A percentile compares a stretch with the other conserved stretches of the same genome.
Evolutionary conservation across 768 basidiomycete species (phyloP).

Genomic region (Mycena galericulata): DNA sequence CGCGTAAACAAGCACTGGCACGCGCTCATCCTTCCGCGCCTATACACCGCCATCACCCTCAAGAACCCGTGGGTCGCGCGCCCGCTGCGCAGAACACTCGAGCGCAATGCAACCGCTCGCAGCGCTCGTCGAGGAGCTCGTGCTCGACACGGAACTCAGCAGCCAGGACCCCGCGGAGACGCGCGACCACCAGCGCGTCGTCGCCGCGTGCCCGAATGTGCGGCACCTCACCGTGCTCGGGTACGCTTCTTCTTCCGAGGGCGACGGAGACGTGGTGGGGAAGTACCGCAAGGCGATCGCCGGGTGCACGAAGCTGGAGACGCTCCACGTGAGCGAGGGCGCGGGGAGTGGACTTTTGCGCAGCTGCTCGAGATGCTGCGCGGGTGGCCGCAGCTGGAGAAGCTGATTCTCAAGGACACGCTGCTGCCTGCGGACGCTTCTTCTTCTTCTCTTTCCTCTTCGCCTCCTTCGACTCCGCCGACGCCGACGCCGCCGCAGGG

Average conservation of each 20-base stretch:
- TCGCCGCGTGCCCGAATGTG: slow-evolving; percentile 20
- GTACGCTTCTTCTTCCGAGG: too few relatives aligned
- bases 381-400: slow-evolving; percentile 25
- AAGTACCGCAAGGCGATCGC: slow-evolving; percentile 17
- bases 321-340: slow-evolving; percentile 19
- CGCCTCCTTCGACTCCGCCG: too few relatives aligned
- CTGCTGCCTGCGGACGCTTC: slow-evolving; percentile 2
- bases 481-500: neutral
- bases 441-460: too few relatives aligned
- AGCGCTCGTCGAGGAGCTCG: neutral
- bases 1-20: slow-evolving; percentile 29
- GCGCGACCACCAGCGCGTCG: slow-evolving; percentile 20
- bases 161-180: slow-evolving; percentile 23
- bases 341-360: neutral
- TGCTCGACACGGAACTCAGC: slow-evolving; percentile 25
- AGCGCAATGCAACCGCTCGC: slow-evolving; percentile 4
- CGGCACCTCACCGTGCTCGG: slow-evolving; percentile 24
- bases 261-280: neutral
- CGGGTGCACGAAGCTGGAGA: neutral
- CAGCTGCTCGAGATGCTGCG: slow-evolving; percentile 22
- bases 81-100: slow-evolving; percentile 18
- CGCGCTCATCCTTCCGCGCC: neutral
- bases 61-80: slow-evolving; percentile 26
- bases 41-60: slow-evolving; percentile 24
- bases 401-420: slow-evolving; percentile 21